Conservation (phyloP, 2,329 filamentous ascomycete genomes). For the Colletotrichum chlorophyti region DNA sequence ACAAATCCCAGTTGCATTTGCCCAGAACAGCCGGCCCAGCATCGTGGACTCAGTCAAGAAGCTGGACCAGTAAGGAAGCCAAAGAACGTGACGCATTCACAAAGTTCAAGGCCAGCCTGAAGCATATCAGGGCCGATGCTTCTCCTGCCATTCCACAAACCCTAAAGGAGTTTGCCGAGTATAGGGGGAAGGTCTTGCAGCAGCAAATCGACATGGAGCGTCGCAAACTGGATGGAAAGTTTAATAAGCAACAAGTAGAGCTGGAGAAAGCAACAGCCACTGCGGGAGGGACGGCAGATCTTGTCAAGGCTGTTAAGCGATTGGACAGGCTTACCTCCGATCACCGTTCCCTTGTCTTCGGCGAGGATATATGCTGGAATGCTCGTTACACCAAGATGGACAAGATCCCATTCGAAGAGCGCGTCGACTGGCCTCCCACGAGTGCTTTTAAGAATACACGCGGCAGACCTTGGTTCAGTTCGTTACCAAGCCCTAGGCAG, state of each 20-base stretch:
- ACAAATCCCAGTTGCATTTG: background rate
- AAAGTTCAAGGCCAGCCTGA: slow-evolving; percentile 43
- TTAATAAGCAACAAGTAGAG: no score
- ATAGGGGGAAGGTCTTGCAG: no score
- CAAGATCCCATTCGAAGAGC: slow-evolving; percentile 4
- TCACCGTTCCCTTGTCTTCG: slow-evolving; percentile 41
- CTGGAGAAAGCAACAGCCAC: no score
- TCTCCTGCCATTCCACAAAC: slow-evolving; percentile 44
- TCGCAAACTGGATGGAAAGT: no score
- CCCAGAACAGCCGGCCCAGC: slow-evolving; percentile 31
- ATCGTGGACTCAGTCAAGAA: slow-evolving; percentile 46
- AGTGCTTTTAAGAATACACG: slow-evolving; percentile 45
- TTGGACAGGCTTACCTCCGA: slow-evolving; percentile 36
- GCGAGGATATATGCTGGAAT: slow-evolving; percentile 41
- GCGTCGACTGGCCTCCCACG: slow-evolving; percentile 42
- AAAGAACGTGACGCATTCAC: slow-evolving; percentile 42
- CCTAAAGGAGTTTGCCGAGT: slow-evolving; percentile 37
- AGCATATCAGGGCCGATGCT: slow-evolving; percentile 42
- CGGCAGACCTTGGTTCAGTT: slow-evolving; percentile 35
- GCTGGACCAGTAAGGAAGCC: slow-evolving; percentile 45
- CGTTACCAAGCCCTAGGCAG: slow-evolving; percentile 41
- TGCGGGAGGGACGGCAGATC: no score
- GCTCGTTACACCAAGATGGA: slow-evolving; percentile 26
- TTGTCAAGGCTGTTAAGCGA: no score
- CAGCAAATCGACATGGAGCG: no score